phyloP scores from a whole-genome alignment of 106 monocot species.

The Phalaenopsis equestris region DNA sequence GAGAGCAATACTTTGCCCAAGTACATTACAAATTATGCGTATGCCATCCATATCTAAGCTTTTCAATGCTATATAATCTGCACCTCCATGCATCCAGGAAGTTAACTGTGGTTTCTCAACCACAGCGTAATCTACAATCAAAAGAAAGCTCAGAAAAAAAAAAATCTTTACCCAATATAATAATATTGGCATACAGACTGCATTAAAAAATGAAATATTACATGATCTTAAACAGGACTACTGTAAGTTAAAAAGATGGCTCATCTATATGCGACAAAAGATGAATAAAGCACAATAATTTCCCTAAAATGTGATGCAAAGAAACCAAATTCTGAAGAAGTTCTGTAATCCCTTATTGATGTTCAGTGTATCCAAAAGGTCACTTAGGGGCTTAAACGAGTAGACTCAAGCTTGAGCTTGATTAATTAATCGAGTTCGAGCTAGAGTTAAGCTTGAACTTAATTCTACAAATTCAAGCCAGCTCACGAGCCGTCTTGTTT shows the following conservation, averaged over 20 bases:
- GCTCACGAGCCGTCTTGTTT: too few relatives aligned
- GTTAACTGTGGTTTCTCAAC: constrained; percentile 61
- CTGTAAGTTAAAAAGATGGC: background rate
- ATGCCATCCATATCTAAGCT: constrained; percentile 73
- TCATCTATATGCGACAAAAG: background rate
- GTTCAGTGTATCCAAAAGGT: background rate
- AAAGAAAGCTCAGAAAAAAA: background rate
- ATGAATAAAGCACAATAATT: background rate
- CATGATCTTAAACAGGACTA: background rate
- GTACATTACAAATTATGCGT: constrained; percentile 76
- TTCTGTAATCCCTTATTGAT: background rate
- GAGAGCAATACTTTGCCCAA: constrained; percentile 85
- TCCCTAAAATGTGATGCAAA: background rate
- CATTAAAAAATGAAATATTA: background rate
- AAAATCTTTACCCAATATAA: background rate
- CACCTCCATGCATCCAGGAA: constrained; percentile 91
- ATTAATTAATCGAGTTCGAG: too few relatives aligned
- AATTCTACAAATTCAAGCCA: too few relatives aligned
- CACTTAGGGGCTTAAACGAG: background rate
- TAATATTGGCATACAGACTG: background rate
- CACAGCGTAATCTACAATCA: constrained; percentile 67
- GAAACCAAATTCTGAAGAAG: background rate
- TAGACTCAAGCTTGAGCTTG: too few relatives aligned
- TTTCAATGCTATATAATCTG: constrained; percentile 66
- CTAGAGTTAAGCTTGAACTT: too few relatives aligned